Evolutionary conservation across 129 eudicot species (phyloP), one percentile per base, ranked within the genome.

Genomic region (Chrysanthemum lavandulifolium): DNA sequence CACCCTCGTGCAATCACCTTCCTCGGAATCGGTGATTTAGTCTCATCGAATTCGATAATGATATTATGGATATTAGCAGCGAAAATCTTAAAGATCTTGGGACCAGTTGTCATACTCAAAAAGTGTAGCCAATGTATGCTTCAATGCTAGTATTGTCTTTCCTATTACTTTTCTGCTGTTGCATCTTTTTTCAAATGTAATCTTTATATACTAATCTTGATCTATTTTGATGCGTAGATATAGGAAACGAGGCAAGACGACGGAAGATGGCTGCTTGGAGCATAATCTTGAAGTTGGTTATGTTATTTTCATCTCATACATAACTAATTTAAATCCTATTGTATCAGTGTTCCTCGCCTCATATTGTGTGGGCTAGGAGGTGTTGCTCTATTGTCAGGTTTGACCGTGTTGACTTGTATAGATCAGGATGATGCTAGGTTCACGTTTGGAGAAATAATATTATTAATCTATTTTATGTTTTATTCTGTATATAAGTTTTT

Each of bases 191-290:
- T 23, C 25, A 23, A 23, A 40, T 6, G 29, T 68, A 50, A 10
- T 14, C 16, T n/a, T 16, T 40, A 18, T 65, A 15, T 63, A 10
- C 58, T 61, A 68, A 47, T 27, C 15, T 58, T 10, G 48, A 13
- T 19, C 33, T 14, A 19, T 23, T 67, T 49, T 10, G 21, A 18
- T 62, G 61, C 23, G 60, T 62, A 77, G 91, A 78, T 56, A 43
- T 71, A 55, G 71, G 13, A 43, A 47, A 64, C 29, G 82, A 84
- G 58, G 29, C 36, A 62, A 71, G 78, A 68, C 71, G 85, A 75
- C 79, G 86, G 56, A 80, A 78, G 62, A 49, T 81, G 43, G 91
- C 91, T 68, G 78, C 80, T 40, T 80, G 82, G 85, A 73, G 76
- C 75, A 73, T 86, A 40, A 40, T 40, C 1, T 5, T 40, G 40